A percentile compares a stretch with the other conserved stretches of the same genome.
Evolutionary conservation across 2,329 filamentous ascomycete genomes (phyloP).

Genomic region (Sphaerulina musiva): DNA sequence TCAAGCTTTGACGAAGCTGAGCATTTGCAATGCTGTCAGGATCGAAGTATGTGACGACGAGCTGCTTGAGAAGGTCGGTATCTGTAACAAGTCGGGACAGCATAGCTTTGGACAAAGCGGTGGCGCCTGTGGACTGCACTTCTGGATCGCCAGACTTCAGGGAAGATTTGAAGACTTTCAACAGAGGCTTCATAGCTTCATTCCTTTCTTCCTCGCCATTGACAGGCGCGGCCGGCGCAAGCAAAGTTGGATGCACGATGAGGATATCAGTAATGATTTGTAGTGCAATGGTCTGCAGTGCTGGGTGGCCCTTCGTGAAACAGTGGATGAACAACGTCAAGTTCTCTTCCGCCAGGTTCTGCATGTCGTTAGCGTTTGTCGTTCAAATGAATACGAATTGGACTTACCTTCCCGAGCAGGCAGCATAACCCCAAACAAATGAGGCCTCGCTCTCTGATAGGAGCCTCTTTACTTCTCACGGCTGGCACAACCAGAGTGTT

Average conservation of each 20-base stretch:
- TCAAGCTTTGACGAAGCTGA: constrained; percentile 74
- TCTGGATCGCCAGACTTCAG: constrained; percentile 65
- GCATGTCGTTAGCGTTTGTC: constrained; percentile 14
- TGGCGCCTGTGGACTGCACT: constrained; percentile 74
- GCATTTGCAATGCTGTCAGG: constrained; percentile 75
- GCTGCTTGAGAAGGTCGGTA: constrained; percentile 66
- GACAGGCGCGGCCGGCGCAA: constrained; percentile 43
- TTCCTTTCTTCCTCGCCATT: constrained; percentile 22
- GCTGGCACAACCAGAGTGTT: constrained; percentile 96
- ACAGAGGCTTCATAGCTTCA: constrained; percentile 53
- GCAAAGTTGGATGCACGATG: constrained; percentile 75
- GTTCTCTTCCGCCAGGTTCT: constrained; percentile 85
- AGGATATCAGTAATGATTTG: constrained; percentile 92
- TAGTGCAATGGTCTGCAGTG: constrained; percentile 79
- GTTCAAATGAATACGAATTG: neutral
- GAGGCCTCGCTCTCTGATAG: constrained; percentile 83
- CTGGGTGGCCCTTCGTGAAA: constrained; percentile 85
- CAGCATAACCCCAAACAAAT: constrained; percentile 87
- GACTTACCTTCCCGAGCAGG: constrained; percentile 68
- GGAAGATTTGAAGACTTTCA: constrained; percentile 80
- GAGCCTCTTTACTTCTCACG: constrained; percentile 85
- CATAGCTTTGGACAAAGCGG: constrained; percentile 78
- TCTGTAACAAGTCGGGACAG: constrained; percentile 73
- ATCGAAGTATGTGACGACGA: constrained; percentile 81
- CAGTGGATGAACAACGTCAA: constrained; percentile 90